Conservation (phyloP, 2,329 filamentous ascomycete species). For the Bimuria novae-zelandiae region DNA sequence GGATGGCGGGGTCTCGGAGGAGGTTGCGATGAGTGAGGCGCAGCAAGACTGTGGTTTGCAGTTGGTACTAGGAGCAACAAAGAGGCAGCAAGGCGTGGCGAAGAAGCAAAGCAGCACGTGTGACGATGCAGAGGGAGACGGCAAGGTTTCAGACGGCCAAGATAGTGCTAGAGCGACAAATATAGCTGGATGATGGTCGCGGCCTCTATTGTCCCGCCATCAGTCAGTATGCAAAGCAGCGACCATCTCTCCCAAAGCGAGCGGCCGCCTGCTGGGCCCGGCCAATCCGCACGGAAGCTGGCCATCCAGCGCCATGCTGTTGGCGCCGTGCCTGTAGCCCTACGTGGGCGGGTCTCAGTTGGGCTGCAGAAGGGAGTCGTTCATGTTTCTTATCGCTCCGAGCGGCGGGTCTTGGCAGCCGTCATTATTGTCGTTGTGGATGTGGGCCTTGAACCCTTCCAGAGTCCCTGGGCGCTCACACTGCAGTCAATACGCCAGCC, state of each 20-base stretch:
- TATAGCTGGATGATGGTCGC: no score
- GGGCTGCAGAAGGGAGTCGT: neutral
- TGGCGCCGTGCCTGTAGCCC: slow-evolving; percentile 28
- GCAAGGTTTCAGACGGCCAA: slow-evolving; percentile 10
- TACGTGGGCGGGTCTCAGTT: slow-evolving; percentile 8
- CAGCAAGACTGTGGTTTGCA: slow-evolving; percentile 12
- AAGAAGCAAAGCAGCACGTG: neutral
- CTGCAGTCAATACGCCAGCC: neutral
- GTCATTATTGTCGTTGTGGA: neutral
- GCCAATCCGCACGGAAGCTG: slow-evolving; percentile 19
- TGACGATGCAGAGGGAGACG: neutral
- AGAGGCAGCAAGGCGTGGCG: slow-evolving; percentile 8
- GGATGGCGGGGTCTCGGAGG: slow-evolving; percentile 8
- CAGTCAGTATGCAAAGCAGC: slow-evolving; percentile 3
- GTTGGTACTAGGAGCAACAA: neutral
- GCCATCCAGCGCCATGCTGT: slow-evolving; percentile 28
- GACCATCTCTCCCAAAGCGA: slow-evolving; percentile 2
- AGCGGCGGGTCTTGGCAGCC: neutral
- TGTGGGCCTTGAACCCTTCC: no score
- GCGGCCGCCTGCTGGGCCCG: neutral
- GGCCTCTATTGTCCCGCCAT: no score
- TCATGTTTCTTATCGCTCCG: slow-evolving; percentile 5
- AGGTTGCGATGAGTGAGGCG: slow-evolving; percentile 16
- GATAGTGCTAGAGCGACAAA: slow-evolving; percentile 11
- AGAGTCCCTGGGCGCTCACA: neutral